Base-by-base conservation (phyloP, 2,329 filamentous ascomycete genomes). In the Rutstroemia sp. region DNA sequence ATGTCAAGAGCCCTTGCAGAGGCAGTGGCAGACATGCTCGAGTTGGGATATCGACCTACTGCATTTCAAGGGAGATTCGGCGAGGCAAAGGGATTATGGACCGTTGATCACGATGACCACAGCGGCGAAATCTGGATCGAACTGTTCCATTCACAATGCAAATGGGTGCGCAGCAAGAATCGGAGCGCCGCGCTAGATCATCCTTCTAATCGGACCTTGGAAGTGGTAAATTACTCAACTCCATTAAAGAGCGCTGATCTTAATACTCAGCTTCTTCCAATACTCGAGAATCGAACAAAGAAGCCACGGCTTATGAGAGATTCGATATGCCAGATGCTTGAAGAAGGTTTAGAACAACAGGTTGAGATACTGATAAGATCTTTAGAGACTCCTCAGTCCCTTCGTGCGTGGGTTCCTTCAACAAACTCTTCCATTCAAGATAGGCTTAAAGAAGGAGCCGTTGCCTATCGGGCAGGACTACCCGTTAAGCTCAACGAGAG, bases 21-120 rank as follows among this genome's bases (percentile, higher is more conserved):
- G 1, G 72, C 73, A 44, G 75, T 90, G 5, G 75, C 78, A 25
- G 66, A 74, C 0, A 59, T 60, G 0, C 73, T 87, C 8, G 78
- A 77, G 0, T 69, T 86, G 0, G 62, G 67, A 0, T 75, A 79
- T n/a, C 67, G 80, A 0, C 86, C 87, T 0, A 80, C 80, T 37
- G 84, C 78, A 0, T 83, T 86, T 47, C 88, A 92, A 68, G 87
- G 75, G 1, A 79, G 89, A 0, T 79, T 92, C 38, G 86, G 82
- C 9, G 81, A 85, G 18, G 86, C 86, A 0, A 92, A 92, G 68
- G 89, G 88, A 0, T 75, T 92, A 61, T 92, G 87, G 88, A 77
- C 86, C 48, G 70, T 86, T 5, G 83, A 86, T 61, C 73, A 75
- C 0, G 65, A 73, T 0, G 76, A 79, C 25, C 69, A 71, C 0